Conservation (phyloP, 192 early-diverging fungal genomes). For the Powellomyces hirtus region DNA sequence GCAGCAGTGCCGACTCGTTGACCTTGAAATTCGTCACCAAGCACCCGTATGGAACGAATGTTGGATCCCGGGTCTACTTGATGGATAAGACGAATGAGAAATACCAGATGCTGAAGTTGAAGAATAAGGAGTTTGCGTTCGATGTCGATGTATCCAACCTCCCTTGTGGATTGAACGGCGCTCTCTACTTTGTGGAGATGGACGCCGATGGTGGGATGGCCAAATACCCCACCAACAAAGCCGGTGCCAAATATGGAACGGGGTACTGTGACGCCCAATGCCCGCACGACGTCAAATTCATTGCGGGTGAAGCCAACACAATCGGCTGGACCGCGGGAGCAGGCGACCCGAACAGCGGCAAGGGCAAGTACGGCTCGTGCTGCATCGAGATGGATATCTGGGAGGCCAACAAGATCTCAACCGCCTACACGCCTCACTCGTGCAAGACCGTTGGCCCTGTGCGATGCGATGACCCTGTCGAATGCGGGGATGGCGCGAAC, state of each 20-base stretch:
- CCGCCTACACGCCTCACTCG: slow-evolving; percentile 35
- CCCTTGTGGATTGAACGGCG: slow-evolving; percentile 38
- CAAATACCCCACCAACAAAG: slow-evolving; percentile 15
- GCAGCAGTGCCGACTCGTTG: slow-evolving; percentile 23
- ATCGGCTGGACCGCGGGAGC: not conserved
- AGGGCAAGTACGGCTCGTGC: slow-evolving; percentile 22
- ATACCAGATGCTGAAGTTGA: slow-evolving; percentile 36
- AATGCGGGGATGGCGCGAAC: slow-evolving; percentile 34
- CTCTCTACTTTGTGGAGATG: slow-evolving; percentile 39
- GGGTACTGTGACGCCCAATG: slow-evolving; percentile 45
- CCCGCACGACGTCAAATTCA: slow-evolving; percentile 44
- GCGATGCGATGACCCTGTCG: slow-evolving; percentile 10
- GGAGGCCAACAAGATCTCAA: slow-evolving; percentile 37
- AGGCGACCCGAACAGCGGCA: slow-evolving; percentile 20
- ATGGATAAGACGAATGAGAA: slow-evolving; percentile 5
- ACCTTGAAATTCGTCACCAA: slow-evolving; percentile 31
- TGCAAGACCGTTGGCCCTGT: slow-evolving; percentile 25
- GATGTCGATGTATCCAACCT: slow-evolving; percentile 39
- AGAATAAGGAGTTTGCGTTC: slow-evolving; percentile 40
- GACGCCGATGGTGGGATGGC: slow-evolving; percentile 7
- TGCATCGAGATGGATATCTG: slow-evolving; percentile 42
- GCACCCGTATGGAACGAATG: slow-evolving; percentile 8
- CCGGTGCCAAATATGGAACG: slow-evolving; percentile 39
- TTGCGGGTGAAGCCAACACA: slow-evolving; percentile 32
- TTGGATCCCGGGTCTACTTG: slow-evolving; percentile 39